Conservation (phyloP, 2,329 filamentous ascomycete genomes). For the Exserohilum turcica region DNA sequence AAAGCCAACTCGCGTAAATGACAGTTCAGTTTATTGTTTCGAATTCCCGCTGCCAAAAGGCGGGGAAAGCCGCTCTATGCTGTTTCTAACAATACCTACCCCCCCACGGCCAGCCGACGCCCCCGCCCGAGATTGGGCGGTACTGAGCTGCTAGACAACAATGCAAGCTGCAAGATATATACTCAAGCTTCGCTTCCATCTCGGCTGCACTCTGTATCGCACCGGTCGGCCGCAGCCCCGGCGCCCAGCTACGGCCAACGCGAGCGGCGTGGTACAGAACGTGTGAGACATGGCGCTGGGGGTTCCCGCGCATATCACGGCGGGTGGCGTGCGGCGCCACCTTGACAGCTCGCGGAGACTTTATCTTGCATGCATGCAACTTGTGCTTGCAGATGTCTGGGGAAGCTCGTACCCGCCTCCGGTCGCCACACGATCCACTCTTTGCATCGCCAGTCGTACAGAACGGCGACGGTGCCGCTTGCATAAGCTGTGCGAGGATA, state of each 20-base stretch:
- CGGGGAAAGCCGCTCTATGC: not conserved
- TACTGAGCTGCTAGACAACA: not conserved
- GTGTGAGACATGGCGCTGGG: slow-evolving; percentile 14
- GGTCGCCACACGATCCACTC: slow-evolving; percentile 15
- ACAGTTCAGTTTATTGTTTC: not conserved
- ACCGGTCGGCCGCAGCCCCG: slow-evolving; percentile 1
- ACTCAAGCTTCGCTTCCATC: not conserved
- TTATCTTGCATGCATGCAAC: slow-evolving; percentile 4
- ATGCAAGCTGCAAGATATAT: not conserved
- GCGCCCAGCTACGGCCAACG: slow-evolving; percentile 8
- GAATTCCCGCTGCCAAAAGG: not conserved
- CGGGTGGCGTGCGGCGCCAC: slow-evolving; percentile 6
- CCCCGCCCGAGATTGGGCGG: too few species aligned
- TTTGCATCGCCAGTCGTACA: slow-evolving; percentile 21
- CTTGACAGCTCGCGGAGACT: slow-evolving; percentile 22
- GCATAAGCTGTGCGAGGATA: slow-evolving; percentile 10
- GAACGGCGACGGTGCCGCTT: slow-evolving; percentile 20
- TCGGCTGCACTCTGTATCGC: not conserved
- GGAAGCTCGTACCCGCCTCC: slow-evolving; percentile 28
- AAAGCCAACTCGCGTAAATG: not conserved
- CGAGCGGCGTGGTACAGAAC: slow-evolving; percentile 13
- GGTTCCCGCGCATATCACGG: not conserved
- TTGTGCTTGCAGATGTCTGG: slow-evolving; percentile 13
- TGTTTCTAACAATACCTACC: slow-evolving; percentile 2
- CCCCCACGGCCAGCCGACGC: not conserved